phyloP scores from a whole-genome alignment of 257 asterid species.

The Solanum peruvianum region DNA sequence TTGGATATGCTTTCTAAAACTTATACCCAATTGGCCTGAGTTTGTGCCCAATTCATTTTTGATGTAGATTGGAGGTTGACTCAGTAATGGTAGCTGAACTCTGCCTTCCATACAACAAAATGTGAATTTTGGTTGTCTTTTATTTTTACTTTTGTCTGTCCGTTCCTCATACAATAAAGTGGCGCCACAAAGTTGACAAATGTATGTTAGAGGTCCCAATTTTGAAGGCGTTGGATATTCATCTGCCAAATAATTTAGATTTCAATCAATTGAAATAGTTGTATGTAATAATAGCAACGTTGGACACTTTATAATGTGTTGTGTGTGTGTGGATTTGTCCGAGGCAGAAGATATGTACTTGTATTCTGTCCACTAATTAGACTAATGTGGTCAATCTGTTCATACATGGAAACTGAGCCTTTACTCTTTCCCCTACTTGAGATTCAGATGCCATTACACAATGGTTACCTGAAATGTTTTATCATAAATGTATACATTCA shows the following conservation, averaged over 20 bases:
- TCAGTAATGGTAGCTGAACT: background rate
- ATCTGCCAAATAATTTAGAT: too few relatives aligned
- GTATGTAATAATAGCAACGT: too few relatives aligned
- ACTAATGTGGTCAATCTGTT: too few relatives aligned
- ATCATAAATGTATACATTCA: too few relatives aligned
- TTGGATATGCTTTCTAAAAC: background rate
- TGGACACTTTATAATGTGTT: background rate
- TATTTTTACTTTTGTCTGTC: background rate
- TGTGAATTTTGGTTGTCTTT: background rate
- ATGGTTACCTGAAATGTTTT: background rate
- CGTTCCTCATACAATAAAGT: background rate
- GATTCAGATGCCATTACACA: too few relatives aligned
- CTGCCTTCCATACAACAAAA: background rate
- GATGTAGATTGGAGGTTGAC: background rate
- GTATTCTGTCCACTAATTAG: background rate
- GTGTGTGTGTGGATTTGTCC: too few relatives aligned
- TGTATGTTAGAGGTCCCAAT: background rate
- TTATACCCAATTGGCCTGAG: background rate
- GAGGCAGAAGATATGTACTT: too few relatives aligned
- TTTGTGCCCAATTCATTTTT: background rate
- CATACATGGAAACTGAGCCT: background rate
- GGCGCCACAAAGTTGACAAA: background rate
- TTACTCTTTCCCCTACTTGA: background rate
- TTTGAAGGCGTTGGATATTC: background rate
- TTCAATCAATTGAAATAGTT: too few relatives aligned